Percentiles rank a stretch among this genome's conserved stretches.
Conservation (phyloP, 1,284 basidiomycete genomes). For the Bjerkandera adusta region DNA sequence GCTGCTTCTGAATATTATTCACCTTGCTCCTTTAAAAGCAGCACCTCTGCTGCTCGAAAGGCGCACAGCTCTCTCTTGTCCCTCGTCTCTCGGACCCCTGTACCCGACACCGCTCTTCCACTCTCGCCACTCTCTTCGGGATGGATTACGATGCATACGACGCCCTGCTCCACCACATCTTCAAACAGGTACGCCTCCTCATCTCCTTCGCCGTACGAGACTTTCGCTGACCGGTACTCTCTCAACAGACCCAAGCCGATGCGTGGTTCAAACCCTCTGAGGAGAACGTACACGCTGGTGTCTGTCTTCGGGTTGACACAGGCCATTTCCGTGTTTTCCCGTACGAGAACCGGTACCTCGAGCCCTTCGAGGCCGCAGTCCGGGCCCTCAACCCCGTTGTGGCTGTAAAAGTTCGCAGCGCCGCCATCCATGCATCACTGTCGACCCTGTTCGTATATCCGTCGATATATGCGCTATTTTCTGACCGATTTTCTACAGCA, state of each 20-base stretch:
- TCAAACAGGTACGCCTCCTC: conserved; percentile 37
- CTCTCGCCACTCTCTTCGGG: conserved; percentile 7
- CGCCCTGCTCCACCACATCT: conserved; percentile 68
- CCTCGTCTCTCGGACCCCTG: too few species aligned
- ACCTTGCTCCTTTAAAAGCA: too few species aligned
- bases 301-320: conserved; percentile 63
- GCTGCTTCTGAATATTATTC: too few species aligned
- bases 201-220: background rate
- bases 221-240: background rate
- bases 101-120: too few species aligned
- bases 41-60: too few species aligned
- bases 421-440: conserved; percentile 78
- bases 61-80: too few species aligned
- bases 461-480: background rate
- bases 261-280: conserved; percentile 77
- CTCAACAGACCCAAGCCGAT: conserved; percentile 60
- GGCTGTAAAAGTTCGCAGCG: conserved; percentile 76
- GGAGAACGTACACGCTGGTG: conserved; percentile 67
- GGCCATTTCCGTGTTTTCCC: conserved; percentile 68
- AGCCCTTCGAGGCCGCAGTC: conserved; percentile 71
- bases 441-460: conserved; percentile 55
- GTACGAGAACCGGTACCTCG: conserved; percentile 58
- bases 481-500: conserved; percentile 31
- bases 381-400: conserved; percentile 74
- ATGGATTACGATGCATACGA: conserved; percentile 79